phyloP scores from a whole-genome alignment of 2,329 filamentous ascomycete genomes.

The Lecanoromycetidae sp. region DNA sequence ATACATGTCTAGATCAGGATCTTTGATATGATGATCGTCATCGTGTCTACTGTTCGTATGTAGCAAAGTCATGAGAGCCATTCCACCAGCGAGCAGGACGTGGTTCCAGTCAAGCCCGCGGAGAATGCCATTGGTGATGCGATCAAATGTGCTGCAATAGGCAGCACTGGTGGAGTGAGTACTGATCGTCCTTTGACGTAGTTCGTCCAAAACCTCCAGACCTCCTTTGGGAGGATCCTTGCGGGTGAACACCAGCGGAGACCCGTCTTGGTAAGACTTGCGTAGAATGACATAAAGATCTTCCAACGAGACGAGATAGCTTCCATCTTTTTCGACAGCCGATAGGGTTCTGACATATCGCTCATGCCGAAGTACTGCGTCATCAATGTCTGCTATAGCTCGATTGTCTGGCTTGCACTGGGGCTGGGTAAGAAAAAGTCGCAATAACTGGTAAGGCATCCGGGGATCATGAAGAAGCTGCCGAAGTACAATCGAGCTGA shows the following conservation, averaged over 20 bases:
- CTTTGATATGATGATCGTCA: conserved; percentile 13
- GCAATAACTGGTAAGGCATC: conserved; percentile 12
- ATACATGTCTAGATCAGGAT: conserved; percentile 23
- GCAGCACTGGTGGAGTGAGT: conserved; percentile 18
- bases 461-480: conserved; percentile 14
- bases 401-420: not conserved
- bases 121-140: conserved; percentile 20
- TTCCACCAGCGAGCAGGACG: conserved; percentile 22
- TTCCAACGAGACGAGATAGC: conserved; percentile 13
- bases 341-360: conserved; percentile 13
- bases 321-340: conserved; percentile 8
- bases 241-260: conserved; percentile 1
- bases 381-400: conserved; percentile 17
- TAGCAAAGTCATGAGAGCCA: conserved; percentile 22
- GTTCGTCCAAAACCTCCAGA: conserved; percentile 20
- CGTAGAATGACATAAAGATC: conserved; percentile 3
- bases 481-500: conserved; percentile 8
- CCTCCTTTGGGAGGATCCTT: conserved; percentile 18
- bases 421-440: conserved; percentile 5
- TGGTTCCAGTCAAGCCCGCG: conserved; percentile 23
- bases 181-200: conserved; percentile 17
- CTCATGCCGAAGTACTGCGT: conserved; percentile 18
- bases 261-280: not conserved
- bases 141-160: conserved; percentile 21
- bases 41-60: conserved; percentile 18